These are phyloP conservation scores for Fusarium hostae DNA, from an alignment of 2,329 filamentous ascomycete genomes.

Conservation along the genomic window DNA sequence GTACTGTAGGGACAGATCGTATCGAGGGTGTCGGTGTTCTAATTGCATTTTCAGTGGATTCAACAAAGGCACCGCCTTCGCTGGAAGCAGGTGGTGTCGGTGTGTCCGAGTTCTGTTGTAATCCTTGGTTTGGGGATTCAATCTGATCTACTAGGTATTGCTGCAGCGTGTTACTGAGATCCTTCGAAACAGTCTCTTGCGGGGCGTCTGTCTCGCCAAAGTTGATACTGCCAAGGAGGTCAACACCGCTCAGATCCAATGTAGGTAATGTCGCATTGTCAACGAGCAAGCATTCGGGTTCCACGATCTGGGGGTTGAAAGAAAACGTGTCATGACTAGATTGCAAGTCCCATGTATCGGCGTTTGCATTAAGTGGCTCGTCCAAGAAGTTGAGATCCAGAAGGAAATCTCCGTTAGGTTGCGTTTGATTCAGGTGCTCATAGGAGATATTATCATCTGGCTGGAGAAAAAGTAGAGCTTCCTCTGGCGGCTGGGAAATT, in stretches of 20 bases:
- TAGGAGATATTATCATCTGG: neutral
- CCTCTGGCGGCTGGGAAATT: slow-evolving; percentile 3
- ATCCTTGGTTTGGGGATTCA: slow-evolving; percentile 19
- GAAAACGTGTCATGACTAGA: slow-evolving; percentile 41
- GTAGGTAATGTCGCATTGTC: slow-evolving; percentile 15
- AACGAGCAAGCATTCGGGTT: slow-evolving; percentile 12
- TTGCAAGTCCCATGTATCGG: slow-evolving; percentile 54
- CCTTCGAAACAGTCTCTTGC: slow-evolving; percentile 44
- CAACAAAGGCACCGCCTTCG: slow-evolving; percentile 35
- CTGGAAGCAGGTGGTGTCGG: slow-evolving; percentile 40
- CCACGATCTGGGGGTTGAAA: slow-evolving; percentile 31
- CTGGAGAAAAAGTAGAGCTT: slow-evolving; percentile 7
- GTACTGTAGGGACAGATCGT: slow-evolving; percentile 44
- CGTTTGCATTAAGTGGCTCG: slow-evolving; percentile 40
- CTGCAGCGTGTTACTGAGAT: slow-evolving; percentile 44
- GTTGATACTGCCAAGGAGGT: slow-evolving; percentile 48
- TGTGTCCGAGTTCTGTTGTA: slow-evolving; percentile 25
- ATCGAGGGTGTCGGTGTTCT: slow-evolving; percentile 14
- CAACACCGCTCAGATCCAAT: slow-evolving; percentile 41
- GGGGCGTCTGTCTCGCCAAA: slow-evolving; percentile 48
- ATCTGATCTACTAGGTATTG: slow-evolving; percentile 42
- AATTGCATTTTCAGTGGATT: slow-evolving; percentile 26
- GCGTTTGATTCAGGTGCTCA: slow-evolving; percentile 13
- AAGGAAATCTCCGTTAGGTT: slow-evolving; percentile 38
- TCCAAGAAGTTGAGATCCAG: slow-evolving; percentile 52